phyloP scores from a whole-genome alignment of 257 asterid genomes.

The Leonotis leonurus region DNA sequence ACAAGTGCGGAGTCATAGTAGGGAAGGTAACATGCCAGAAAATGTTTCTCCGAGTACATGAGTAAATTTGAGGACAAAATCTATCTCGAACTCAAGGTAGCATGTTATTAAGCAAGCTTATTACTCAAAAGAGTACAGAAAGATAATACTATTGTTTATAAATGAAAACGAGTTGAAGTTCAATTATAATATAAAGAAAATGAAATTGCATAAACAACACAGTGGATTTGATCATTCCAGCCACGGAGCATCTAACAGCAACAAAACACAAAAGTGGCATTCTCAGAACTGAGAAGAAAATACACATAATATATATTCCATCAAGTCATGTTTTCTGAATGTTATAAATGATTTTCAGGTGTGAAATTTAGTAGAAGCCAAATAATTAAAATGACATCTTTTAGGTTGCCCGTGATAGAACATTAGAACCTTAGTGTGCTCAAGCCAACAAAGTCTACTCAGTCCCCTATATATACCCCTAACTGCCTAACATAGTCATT shows the following conservation, averaged over 20 bases:
- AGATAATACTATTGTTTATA: neutral
- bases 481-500: slow-evolving; percentile 1
- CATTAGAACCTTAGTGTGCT: neutral
- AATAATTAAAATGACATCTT: neutral
- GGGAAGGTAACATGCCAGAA: neutral
- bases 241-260: neutral
- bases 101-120: no score
- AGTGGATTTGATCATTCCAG: no score
- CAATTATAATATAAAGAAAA: neutral
- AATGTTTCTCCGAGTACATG: neutral
- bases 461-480: neutral
- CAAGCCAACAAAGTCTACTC: slow-evolving; percentile 6
- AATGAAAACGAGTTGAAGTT: neutral
- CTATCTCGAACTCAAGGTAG: neutral
- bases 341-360: no score
- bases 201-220: neutral
- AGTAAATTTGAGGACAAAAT: neutral
- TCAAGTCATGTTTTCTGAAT: no score
- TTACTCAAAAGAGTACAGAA: neutral
- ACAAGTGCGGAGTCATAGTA: neutral
- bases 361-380: slow-evolving; percentile 6
- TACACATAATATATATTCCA: no score
- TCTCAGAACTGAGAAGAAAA: no score
- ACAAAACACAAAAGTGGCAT: neutral
- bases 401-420: neutral